These are phyloP conservation scores for Colletotrichum cuscutae DNA, from an alignment of 2,329 filamentous ascomycete genomes.

Conservation along the genomic window DNA sequence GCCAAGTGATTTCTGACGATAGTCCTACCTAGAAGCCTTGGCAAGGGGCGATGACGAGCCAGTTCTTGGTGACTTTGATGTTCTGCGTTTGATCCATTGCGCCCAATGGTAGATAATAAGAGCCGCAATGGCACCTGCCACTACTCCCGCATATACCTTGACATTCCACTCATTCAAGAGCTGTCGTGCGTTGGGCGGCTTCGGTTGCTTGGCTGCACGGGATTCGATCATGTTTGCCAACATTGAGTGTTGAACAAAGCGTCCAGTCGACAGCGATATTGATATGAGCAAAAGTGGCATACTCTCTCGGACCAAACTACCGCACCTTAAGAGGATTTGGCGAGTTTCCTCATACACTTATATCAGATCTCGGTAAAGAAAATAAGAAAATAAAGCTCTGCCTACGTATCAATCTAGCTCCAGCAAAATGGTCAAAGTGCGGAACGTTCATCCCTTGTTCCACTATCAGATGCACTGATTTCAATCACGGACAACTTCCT, in stretches of 20 bases:
- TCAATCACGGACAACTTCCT: background rate
- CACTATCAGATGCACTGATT: background rate
- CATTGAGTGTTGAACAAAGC: background rate
- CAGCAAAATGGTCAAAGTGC: background rate
- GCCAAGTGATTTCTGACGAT: background rate
- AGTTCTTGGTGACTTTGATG: background rate
- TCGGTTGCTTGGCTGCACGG: background rate
- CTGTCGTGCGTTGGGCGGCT: conserved; percentile 14
- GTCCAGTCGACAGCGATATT: background rate
- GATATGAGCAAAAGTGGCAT: background rate
- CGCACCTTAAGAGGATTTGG: background rate
- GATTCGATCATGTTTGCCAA: background rate
- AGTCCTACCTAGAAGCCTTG: background rate
- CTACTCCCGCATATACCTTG: background rate
- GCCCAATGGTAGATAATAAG: background rate
- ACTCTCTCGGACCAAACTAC: background rate
- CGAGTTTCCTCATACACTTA: background rate
- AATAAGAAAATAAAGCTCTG: background rate
- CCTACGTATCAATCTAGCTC: background rate
- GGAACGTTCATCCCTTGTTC: background rate
- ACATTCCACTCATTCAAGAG: conserved; percentile 10
- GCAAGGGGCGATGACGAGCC: background rate
- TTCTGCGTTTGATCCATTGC: background rate
- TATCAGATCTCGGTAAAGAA: background rate
- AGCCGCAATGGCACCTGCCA: background rate